Conservation (phyloP, 1,284 basidiomycete genomes). For the Veloboletus limbatus region DNA sequence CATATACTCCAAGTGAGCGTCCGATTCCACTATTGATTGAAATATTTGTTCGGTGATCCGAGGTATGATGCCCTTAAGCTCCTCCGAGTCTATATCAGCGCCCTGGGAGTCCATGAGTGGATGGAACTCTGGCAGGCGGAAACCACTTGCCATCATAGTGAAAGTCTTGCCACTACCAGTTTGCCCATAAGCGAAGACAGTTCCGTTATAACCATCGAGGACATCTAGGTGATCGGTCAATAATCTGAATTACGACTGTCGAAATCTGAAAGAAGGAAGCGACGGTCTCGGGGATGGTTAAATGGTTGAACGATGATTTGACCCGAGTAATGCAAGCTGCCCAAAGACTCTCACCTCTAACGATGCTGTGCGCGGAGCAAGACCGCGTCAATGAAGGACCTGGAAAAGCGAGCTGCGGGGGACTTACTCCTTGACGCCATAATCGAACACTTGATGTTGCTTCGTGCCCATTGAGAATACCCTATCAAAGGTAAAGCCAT, state of each 20-base stretch:
- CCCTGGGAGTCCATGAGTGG: conserved; percentile 55
- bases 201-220: conserved; percentile 98
- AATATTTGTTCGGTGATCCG: conserved; percentile 99
- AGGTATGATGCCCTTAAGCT: conserved; percentile 95
- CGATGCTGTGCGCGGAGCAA: conserved; percentile 51
- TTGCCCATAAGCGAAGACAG: conserved; percentile 98
- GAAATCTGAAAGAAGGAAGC: conserved; percentile 2
- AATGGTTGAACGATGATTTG: conserved; percentile 1
- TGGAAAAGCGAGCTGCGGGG: conserved; percentile 13
- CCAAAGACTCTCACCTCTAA: conserved; percentile 56
- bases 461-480: conserved; percentile 93
- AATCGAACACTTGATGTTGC: conserved; percentile 97
- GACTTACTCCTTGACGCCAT: conserved; percentile 93
- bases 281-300: conserved; percentile 1
- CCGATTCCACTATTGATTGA: conserved; percentile 93
- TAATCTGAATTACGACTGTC: conserved; percentile 11
- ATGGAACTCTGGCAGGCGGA: conserved; percentile 6
- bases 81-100: conserved; percentile 91
- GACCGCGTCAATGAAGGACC: conserved; percentile 12
- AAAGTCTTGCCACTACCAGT: conserved; percentile 97
- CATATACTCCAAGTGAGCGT: conserved; percentile 94
- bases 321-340: conserved; percentile 1
- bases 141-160: conserved; percentile 85
- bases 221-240: conserved; percentile 67
- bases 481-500: conserved; percentile 96